A percentile compares a stretch with the other conserved stretches of the same genome.
Conservation (phyloP, 805 yeast genomes). For the Saccharomycopsis javanensis region DNA sequence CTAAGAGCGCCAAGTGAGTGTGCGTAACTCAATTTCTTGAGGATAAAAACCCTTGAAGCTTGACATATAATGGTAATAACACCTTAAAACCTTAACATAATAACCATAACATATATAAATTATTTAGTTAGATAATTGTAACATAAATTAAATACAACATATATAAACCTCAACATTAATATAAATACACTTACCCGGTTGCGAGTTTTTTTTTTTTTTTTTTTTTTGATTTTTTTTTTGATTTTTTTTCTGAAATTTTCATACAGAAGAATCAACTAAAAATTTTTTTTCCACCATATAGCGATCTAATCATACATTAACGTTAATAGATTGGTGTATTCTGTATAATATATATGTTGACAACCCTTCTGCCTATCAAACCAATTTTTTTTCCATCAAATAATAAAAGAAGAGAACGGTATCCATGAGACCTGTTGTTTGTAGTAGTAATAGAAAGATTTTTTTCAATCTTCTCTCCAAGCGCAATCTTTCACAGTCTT, state of each 20-base stretch:
- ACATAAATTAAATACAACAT: too few species aligned
- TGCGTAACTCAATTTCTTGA: not conserved
- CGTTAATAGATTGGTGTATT: too few species aligned
- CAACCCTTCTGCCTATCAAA: not conserved
- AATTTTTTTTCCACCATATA: not conserved
- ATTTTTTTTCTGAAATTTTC: too few species aligned
- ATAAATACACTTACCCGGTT: too few species aligned
- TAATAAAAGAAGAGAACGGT: too few species aligned
- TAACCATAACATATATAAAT: not conserved
- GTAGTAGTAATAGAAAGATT: not conserved
- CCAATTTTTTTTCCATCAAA: too few species aligned
- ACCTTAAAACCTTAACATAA: not conserved
- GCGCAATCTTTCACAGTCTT: not conserved
- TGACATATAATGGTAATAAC: not conserved
- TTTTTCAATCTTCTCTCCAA: not conserved
- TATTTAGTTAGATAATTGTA: too few species aligned
- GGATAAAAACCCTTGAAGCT: too few species aligned
- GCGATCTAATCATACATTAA: constrained; percentile 1
- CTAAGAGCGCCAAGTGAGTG: not conserved
- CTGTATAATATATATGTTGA: not conserved
- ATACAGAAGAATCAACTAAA: not conserved
- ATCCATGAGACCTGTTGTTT: not conserved
- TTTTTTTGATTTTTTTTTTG: too few species aligned
- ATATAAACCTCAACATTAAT: not conserved
- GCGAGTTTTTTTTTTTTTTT: not conserved